These are phyloP conservation scores for Phialocephala subalpina DNA, from an alignment of 2,329 filamentous ascomycete genomes.

Conservation along the genomic window DNA sequence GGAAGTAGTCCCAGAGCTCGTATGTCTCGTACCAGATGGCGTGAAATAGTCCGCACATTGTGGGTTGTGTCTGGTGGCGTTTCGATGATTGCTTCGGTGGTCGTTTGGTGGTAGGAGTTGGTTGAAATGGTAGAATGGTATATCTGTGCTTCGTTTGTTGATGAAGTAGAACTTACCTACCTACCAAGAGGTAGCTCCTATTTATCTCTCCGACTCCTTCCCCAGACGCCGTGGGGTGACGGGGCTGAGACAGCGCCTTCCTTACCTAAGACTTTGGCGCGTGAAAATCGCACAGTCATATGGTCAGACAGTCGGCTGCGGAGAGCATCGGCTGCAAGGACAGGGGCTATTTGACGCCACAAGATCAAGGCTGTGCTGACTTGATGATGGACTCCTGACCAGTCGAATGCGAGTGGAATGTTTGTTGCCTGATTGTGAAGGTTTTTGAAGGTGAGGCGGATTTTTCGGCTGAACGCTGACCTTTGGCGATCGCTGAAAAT, in stretches of 20 bases:
- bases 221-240: neutral
- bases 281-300: neutral
- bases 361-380: neutral
- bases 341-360: neutral
- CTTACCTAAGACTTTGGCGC: neutral
- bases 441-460: neutral
- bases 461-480: neutral
- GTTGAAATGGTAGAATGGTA: neutral
- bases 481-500: no score
- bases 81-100: neutral
- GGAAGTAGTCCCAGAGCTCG: slow-evolving; percentile 37
- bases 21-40: slow-evolving; percentile 36
- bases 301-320: neutral
- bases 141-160: neutral
- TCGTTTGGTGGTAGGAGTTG: neutral
- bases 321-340: neutral
- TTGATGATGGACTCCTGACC: neutral
- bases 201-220: neutral
- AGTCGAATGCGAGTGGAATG: neutral
- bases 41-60: slow-evolving; percentile 35
- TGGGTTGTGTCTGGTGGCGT: neutral
- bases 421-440: slow-evolving; percentile 7
- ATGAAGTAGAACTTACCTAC: neutral
- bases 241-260: slow-evolving; percentile 1
- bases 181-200: neutral